Conservation (phyloP, 768 basidiomycete species). For the Lactifluus pinguis region DNA sequence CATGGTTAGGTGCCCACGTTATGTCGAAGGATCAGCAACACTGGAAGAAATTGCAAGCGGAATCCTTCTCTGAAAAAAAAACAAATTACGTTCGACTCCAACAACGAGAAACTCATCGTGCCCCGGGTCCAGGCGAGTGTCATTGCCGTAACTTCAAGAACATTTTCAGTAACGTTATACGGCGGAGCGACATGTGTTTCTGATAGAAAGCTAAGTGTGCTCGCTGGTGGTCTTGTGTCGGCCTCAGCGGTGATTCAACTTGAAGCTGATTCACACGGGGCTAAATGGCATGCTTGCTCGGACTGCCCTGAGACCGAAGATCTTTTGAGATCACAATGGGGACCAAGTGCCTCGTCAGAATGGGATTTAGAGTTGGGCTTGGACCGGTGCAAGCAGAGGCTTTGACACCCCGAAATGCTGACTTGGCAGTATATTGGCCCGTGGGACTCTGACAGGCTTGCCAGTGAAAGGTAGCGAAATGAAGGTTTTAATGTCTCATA, state of each 20-base stretch:
- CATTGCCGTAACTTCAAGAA: not conserved
- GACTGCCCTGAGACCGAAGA: not conserved
- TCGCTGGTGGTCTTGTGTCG: conserved; percentile 2
- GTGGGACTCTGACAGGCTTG: not conserved
- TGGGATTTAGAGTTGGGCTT: not conserved
- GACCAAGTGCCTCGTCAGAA: not conserved
- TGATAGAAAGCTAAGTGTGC: not conserved
- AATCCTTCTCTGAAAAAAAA: not conserved
- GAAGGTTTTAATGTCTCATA: not conserved
- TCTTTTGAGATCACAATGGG: not conserved
- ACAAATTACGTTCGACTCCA: not conserved
- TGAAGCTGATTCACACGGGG: conserved; percentile 1
- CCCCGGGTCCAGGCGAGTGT: conserved; percentile 14
- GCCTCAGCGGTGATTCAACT: not conserved
- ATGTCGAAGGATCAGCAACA: not conserved
- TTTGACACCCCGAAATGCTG: not conserved
- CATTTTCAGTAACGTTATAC: not conserved
- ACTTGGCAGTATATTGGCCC: not conserved
- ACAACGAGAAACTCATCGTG: conserved; percentile 14
- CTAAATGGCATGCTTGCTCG: not conserved
- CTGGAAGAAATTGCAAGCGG: not conserved
- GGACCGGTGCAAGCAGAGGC: too few relatives aligned
- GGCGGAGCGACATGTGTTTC: not conserved
- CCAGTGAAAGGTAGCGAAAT: not conserved
- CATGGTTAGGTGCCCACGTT: not conserved